phyloP scores from a whole-genome alignment of 495 filamentous ascomycete species.

The Trichodelitschia bisporula region DNA sequence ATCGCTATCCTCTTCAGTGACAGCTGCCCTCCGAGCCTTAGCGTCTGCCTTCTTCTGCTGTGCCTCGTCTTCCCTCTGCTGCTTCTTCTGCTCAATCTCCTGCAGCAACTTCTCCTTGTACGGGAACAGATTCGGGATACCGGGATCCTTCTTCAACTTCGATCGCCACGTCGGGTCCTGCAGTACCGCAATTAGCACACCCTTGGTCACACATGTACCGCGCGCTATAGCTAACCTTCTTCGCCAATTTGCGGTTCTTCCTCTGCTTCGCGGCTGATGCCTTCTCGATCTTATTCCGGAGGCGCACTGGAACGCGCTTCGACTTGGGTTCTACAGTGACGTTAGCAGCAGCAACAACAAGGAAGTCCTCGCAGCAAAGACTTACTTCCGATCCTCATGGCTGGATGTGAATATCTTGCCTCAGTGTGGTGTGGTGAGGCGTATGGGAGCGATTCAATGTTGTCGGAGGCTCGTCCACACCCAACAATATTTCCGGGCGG shows the following conservation, averaged over 20 bases:
- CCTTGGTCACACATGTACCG: too few relatives aligned
- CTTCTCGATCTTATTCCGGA: constrained; percentile 92
- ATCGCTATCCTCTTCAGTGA: constrained; percentile 17
- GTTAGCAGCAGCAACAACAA: too few relatives aligned
- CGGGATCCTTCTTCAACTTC: constrained; percentile 84
- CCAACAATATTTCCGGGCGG: too few relatives aligned
- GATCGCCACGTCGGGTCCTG: constrained; percentile 86
- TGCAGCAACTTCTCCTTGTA: constrained; percentile 89
- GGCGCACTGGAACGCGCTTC: constrained; percentile 67
- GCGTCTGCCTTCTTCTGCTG: constrained; percentile 37
- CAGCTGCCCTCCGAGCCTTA: constrained; percentile 15
- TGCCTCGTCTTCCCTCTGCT: constrained; percentile 55
- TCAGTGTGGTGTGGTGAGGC: too few relatives aligned
- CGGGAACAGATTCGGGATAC: constrained; percentile 91
- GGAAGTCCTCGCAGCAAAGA: too few relatives aligned
- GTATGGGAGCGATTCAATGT: too few relatives aligned
- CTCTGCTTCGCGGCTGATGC: constrained; percentile 71
- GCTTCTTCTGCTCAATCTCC: constrained; percentile 75
- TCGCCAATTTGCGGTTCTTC: constrained; percentile 67
- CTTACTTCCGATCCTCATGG: too few relatives aligned
- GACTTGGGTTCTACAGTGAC: constrained; percentile 84
- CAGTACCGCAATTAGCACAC: too few relatives aligned
- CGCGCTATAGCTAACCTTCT: constrained; percentile 35
- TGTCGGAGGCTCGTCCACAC: too few relatives aligned
- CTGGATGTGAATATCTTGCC: too few relatives aligned